These are phyloP conservation scores for Allium cepa DNA, from an alignment of 106 monocot genomes.

Conservation along the genomic window DNA sequence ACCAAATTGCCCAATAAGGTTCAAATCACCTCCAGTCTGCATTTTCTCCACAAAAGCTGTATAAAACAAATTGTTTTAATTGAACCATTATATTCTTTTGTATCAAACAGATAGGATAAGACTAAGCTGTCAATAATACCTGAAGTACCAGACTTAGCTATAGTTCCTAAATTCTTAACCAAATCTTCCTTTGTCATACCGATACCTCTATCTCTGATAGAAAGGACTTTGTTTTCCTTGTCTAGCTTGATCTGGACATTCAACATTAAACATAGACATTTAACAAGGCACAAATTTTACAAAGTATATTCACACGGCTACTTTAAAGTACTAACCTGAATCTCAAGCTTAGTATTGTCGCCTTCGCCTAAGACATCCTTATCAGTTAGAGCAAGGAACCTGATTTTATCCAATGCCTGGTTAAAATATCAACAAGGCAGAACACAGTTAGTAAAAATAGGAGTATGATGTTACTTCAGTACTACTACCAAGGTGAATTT, in stretches of 20 bases:
- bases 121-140: constrained; percentile 23
- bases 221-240: constrained; percentile 83
- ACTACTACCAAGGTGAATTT: background rate
- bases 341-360: constrained; percentile 78
- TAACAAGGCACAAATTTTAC: background rate
- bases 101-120: background rate
- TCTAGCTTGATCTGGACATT: constrained; percentile 76
- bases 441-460: background rate
- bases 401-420: constrained; percentile 97
- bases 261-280: background rate
- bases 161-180: constrained; percentile 95
- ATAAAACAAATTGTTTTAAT: background rate
- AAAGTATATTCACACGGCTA: constrained; percentile 18
- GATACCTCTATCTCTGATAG: constrained; percentile 88
- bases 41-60: constrained; percentile 98
- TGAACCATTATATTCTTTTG: background rate
- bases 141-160: constrained; percentile 97
- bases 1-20: constrained; percentile 96
- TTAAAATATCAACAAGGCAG: background rate
- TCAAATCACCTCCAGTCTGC: constrained; percentile 96
- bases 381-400: constrained; percentile 90
- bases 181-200: constrained; percentile 99
- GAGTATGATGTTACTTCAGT: background rate
- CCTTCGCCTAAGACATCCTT: constrained; percentile 94
- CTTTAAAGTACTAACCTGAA: constrained; percentile 20